Evolutionary conservation across 495 filamentous ascomycete species (phyloP), one percentile per base, ranked within the genome.

Genomic region (Zalerion maritima): DNA sequence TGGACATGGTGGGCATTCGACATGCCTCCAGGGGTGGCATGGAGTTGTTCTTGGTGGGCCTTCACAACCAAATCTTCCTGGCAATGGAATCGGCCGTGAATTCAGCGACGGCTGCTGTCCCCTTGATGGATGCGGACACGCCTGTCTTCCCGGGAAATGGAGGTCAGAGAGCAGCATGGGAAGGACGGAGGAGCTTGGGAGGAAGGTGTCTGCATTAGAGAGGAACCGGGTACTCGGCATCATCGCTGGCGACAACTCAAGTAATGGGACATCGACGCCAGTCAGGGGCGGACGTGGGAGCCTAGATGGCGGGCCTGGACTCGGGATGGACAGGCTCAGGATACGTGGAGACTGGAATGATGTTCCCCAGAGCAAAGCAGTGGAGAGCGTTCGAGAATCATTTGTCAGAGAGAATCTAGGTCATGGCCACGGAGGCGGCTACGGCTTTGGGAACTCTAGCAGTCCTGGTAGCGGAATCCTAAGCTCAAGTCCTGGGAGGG

Each of bases 71-170:
- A 21, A 8, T 7, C 35, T 29, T 1, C 27, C 26, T 1, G 34
- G 35, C 14, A 42, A 21, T 15, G 16, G 34, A 4, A 28, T 44
- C 24, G 66, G 66, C 21, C 34, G 50, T 11, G 55, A 60, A 10
- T 60, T 62, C 14, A 73, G 64, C 33, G 75, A 75, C 34, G 78
- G 79, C n/a, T 74, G 62, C 26, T 86, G 80, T 43, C 74, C 80
- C 10, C 66, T 77, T 14, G 65, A 75, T 23, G 78, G 77, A 5
- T 85, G 79, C 44, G 60, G 73, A 16, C 78, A 82, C 38, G 73
- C 75, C 29, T 85, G 79, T 37, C 60, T 77, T 4, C 73, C 78
- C 2, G 73, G 75, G 0, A 60, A 60, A 3, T 64, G 68, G 46
- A 60, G 73, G 3, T 61, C 69, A 5, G 55, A 65, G 32, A 49